Percentiles rank a stretch among this genome's conserved stretches.
phyloP scores from a whole-genome alignment of 163 green algal species.

The Botryococcus braunii region DNA sequence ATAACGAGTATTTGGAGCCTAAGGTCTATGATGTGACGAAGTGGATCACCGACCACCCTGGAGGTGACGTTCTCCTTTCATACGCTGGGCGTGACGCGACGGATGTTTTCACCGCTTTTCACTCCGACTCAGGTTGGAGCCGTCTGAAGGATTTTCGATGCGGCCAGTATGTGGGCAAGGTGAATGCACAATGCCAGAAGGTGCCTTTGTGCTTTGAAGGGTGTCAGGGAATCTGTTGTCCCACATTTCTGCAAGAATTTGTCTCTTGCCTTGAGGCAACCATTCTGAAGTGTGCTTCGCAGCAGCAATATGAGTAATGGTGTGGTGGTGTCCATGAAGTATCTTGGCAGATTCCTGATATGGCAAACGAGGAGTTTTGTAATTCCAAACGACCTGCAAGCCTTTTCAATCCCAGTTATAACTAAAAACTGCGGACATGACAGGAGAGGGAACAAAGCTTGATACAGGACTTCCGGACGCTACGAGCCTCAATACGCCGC shows the following conservation, averaged over 20 bases:
- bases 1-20: too few relatives aligned
- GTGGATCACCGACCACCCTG: constrained; percentile 32
- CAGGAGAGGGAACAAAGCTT: constrained; percentile 14
- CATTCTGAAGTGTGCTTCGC: background rate
- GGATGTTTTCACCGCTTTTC: constrained; percentile 58
- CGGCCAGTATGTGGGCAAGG: constrained; percentile 16
- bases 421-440: too few relatives aligned
- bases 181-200: too few relatives aligned
- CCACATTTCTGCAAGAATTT: too few relatives aligned
- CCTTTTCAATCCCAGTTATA: too few relatives aligned
- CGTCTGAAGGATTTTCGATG: constrained; percentile 40
- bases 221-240: too few relatives aligned
- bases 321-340: background rate
- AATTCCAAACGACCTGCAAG: too few relatives aligned
- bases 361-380: too few relatives aligned
- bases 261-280: background rate
- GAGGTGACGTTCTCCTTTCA: constrained; percentile 40
- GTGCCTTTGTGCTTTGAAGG: too few relatives aligned
- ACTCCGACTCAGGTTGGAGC: constrained; percentile 34
- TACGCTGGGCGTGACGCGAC: constrained; percentile 55
- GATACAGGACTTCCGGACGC: constrained; percentile 46
- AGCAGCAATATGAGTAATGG: background rate
- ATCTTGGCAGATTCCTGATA: too few relatives aligned
- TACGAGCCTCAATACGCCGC: constrained; percentile 37
- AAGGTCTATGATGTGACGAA: constrained; percentile 49